Percentiles rank a stretch among this genome's conserved stretches.
Evolutionary conservation across 768 basidiomycete species (phyloP).

Genomic region (Collybia nuda): DNA sequence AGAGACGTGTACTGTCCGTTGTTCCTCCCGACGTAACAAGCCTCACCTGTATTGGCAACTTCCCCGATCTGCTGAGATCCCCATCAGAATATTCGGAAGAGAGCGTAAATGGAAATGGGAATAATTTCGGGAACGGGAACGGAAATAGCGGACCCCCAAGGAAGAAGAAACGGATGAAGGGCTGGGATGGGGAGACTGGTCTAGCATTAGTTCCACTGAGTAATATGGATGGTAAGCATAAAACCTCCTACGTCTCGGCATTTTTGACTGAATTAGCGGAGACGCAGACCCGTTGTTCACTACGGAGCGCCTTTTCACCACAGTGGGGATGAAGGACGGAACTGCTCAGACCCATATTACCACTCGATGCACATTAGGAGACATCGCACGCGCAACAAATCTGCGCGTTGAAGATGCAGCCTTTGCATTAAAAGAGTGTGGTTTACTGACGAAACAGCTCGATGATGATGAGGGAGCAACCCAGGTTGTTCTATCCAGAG

Average conservation of each 20-base stretch:
- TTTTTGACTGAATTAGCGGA: constrained; percentile 1
- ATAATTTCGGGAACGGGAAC: constrained; percentile 11
- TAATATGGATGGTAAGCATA: constrained; percentile 38
- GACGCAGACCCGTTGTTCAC: constrained; percentile 51
- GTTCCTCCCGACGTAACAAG: constrained; percentile 53
- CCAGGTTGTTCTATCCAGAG: constrained; percentile 40
- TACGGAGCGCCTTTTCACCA: constrained; percentile 57
- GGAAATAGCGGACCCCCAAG: constrained; percentile 28
- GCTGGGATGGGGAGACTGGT: constrained; percentile 71
- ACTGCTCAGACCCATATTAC: constrained; percentile 69
- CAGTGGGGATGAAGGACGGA: constrained; percentile 59
- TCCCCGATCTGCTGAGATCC: constrained; percentile 40
- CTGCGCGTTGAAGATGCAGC: constrained; percentile 84
- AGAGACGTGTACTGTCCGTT: constrained; percentile 57
- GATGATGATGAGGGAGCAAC: constrained; percentile 22
- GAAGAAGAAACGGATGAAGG: constrained; percentile 58
- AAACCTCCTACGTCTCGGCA: not conserved
- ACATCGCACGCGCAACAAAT: constrained; percentile 79
- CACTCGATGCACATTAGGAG: constrained; percentile 69
- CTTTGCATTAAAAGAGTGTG: constrained; percentile 87
- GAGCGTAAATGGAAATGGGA: constrained; percentile 2
- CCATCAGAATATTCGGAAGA: constrained; percentile 26
- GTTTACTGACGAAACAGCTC: constrained; percentile 58
- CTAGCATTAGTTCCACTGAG: constrained; percentile 27
- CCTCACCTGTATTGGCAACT: constrained; percentile 41